Base-by-base conservation (phyloP, 805 yeast species). In the Monosporozyma servazzii region DNA sequence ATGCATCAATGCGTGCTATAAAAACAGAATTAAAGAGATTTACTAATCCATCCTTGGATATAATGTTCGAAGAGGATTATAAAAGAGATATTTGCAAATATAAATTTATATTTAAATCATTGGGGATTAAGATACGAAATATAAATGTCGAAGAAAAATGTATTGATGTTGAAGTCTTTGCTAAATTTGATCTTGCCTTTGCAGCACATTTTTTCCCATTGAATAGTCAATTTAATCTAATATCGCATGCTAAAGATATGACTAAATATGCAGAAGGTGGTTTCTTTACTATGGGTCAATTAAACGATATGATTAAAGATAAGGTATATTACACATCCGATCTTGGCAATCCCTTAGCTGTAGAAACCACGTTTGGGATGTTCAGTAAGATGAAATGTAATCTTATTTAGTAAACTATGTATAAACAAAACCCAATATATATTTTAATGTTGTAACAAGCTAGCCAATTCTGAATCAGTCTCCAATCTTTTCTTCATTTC, bases 401-500 rank as follows among this genome's bases (percentile, higher is more conserved):
- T 5, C 27, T 5, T 25, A 7, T 25, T 7, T 25, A 5, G 5
- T 25, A 25, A n/a, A n/a, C n/a, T n/a, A n/a, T n/a, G n/a, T n/a
- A n/a, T n/a, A n/a, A n/a, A n/a, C n/a, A n/a, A n/a, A n/a, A n/a
- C n/a, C n/a, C n/a, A n/a, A n/a, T n/a, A n/a, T n/a, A n/a, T n/a
- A n/a, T n/a, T 8, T n/a, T 36, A 36, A n/a, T 36, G 36, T 33
- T 33, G 37, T 15, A 33, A 33, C 37, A 37, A 37, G 23, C 15
- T 18, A 18, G 36, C 43, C 20, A 56, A 49, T 30, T 55, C 51
- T 13, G 50, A 41, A 47, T 61, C 63, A 6, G 45, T 49, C 20
- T 52, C 50, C 25, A 62, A 33, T 11, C 50, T 46, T 41, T 54
- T 53, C 51, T 71, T 78, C 65, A 88, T 29, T 20, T 44, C 39